Evolutionary conservation across 2,329 filamentous ascomycete species (phyloP), one percentile per base, ranked within the genome.

Genomic region (Arachnopeziza araneosa): DNA sequence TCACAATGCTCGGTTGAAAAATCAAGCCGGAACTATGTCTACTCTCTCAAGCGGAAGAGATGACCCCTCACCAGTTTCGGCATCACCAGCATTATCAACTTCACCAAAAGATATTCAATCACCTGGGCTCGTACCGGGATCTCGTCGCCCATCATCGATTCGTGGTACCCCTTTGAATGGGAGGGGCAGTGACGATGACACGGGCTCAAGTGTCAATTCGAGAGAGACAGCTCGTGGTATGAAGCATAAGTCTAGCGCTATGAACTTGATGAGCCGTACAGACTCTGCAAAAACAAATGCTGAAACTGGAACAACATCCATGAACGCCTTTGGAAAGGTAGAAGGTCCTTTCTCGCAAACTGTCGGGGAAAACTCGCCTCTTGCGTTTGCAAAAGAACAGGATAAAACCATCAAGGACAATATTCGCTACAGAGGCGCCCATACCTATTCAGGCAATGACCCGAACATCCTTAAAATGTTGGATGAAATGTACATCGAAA

Each of bases 401-500:
- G 75, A 74, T 48, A 60, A 61, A 8, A 70, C 73, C 17, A 68
- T 73, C 12, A 71, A 73, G 30, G 66, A 75, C 3, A 73, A 72
- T 2, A 74, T 76, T 17, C 80, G 79, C 49, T 83, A 83, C 63
- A 82, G 80, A 60, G 81, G 83, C 2, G 87, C 86, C 50, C 93
- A 98, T 75, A 91, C 89, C 2, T 98, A 99, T 71, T 82, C 85
- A 52, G 95, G 95, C 1, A 92, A 89, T 60, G 85, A 89, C 62
- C 86, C 87, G 3, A 85, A 77, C 67, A 84, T 89, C 57, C 76
- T 89, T 54, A 82, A 82, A 69, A 87, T 89, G 82, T 75, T 99
- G 3, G 91, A 97, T 71, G 85, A 89, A 5, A 92, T 98, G 77
- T 97, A 93, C 70, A 80, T 86, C 24, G 84, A 89, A 61, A 87